Base-by-base conservation (phyloP, 2,329 filamentous ascomycete species). In the Ophiostoma quercus region DNA sequence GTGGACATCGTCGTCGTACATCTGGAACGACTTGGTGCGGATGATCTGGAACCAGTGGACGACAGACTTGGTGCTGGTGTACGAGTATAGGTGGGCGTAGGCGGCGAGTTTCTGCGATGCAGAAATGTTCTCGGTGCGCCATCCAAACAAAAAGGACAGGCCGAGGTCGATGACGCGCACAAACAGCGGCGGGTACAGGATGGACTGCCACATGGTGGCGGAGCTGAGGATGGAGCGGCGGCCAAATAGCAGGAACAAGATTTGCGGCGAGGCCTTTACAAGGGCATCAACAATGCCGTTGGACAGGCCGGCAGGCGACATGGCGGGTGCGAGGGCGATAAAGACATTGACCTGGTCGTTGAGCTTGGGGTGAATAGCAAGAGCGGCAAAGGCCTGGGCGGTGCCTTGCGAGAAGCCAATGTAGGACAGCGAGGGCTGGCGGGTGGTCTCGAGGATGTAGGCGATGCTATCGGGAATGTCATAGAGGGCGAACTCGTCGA, bases 21-120 rank as follows among this genome's bases (percentile, higher is more conserved):
- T 97, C 79, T 99, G 95, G 79, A 99, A 98, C 34, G 88, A 93
- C 75, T 92, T 92, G 76, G 94, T 97, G 73, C 95, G 90, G 75
- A 99, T 99, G 77, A 99, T 97, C 78, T 99, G 95, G 78, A 99
- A 99, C 95, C 95, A 99, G 78, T 99, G 95, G 0, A 99, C 95
- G 9, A 99, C 93, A 25, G 90, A 94, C 80, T 99, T 99, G 70
- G 93, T 97, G 78, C 92, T 96, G 0, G 94, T 97, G 78, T 94
- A 98, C 0, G 94, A 97, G 81, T 97, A 99, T 0, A 99, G 82
- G 80, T 99, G 95, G 11, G 94, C 90, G 77, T 99, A 99, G 1
- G 93, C 93, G 2, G 95, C 95, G 22, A 99, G 86, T 77, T 99
- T 99, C 79, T 99, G 95, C 70, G 90, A 89, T 0, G 87, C 81